Conservation (phyloP, 371 early-diverging fungal species). For the Amoeboaphelidium occidentale region DNA sequence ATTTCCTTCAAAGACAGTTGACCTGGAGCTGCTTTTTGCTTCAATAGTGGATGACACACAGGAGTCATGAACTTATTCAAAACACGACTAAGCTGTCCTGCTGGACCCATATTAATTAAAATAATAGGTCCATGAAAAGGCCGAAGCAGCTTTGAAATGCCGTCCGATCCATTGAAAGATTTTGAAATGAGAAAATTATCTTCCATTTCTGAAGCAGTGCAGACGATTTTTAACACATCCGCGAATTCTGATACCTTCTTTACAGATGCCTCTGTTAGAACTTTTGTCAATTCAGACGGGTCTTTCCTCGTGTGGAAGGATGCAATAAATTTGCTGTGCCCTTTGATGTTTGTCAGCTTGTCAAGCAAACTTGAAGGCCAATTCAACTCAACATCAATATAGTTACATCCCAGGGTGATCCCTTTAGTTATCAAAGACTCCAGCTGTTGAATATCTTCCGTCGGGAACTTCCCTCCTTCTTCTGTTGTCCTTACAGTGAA, state of each 20-base stretch:
- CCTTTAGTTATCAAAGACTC: slow-evolving; percentile 33
- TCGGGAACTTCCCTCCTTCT: slow-evolving; percentile 69
- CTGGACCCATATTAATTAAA: slow-evolving; percentile 74
- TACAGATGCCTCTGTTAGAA: too few species aligned
- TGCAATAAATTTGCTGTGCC: slow-evolving; percentile 41
- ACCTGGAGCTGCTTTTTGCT: slow-evolving; percentile 72
- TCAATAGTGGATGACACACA: slow-evolving; percentile 59
- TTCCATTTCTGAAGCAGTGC: slow-evolving; percentile 34
- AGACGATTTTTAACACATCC: slow-evolving; percentile 78
- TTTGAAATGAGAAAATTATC: slow-evolving; percentile 32
- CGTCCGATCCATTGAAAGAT: slow-evolving; percentile 2
- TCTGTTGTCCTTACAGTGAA: slow-evolving; percentile 67
- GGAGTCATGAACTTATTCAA: slow-evolving; percentile 68
- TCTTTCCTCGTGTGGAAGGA: slow-evolving; percentile 69
- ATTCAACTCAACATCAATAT: slow-evolving; percentile 65
- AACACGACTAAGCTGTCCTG: slow-evolving; percentile 66
- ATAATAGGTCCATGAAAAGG: slow-evolving; percentile 37
- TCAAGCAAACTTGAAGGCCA: slow-evolving; percentile 16
- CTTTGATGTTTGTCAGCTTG: slow-evolving; percentile 21
- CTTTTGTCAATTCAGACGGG: slow-evolving; percentile 32
- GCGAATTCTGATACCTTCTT: not conserved
- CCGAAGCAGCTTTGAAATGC: slow-evolving; percentile 4
- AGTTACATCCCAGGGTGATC: slow-evolving; percentile 69
- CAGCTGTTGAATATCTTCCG: slow-evolving; percentile 19
- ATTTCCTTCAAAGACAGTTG: slow-evolving; percentile 70